phyloP scores from a whole-genome alignment of 257 asterid genomes.

The Petunia secreta region DNA sequence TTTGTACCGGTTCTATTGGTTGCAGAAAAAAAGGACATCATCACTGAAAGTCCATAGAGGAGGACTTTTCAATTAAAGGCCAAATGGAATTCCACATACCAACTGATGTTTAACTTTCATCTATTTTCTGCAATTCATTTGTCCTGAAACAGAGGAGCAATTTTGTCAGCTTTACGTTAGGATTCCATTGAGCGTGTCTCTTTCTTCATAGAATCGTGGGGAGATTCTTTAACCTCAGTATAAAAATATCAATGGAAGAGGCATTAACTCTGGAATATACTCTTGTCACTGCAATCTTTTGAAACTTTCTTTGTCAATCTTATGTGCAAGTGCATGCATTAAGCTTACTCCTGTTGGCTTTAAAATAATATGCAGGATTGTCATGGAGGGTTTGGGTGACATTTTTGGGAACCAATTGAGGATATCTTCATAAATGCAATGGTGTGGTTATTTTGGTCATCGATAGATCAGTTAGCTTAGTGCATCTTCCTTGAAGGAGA shows the following conservation, averaged over 20 bases:
- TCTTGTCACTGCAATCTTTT: not conserved
- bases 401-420: not conserved
- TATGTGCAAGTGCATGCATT: not conserved
- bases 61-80: not conserved
- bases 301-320: not conserved
- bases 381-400: not conserved
- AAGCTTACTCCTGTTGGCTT: not conserved
- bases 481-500: not conserved
- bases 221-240: not conserved
- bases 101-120: not conserved
- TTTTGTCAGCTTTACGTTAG: not conserved
- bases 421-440: not conserved
- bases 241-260: not conserved
- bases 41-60: not conserved
- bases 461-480: not conserved
- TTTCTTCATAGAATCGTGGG: not conserved
- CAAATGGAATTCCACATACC: not conserved
- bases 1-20: not conserved
- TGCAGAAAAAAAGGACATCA: not conserved
- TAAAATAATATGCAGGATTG: not conserved
- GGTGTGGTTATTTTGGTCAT: not conserved
- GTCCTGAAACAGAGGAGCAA: not conserved
- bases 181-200: slow-evolving; percentile 4
- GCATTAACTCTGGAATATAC: not conserved
- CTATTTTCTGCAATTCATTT: not conserved